Evolutionary conservation across 2,329 filamentous ascomycete genomes (phyloP).

Genomic region (Fusarium sulawesiense): DNA sequence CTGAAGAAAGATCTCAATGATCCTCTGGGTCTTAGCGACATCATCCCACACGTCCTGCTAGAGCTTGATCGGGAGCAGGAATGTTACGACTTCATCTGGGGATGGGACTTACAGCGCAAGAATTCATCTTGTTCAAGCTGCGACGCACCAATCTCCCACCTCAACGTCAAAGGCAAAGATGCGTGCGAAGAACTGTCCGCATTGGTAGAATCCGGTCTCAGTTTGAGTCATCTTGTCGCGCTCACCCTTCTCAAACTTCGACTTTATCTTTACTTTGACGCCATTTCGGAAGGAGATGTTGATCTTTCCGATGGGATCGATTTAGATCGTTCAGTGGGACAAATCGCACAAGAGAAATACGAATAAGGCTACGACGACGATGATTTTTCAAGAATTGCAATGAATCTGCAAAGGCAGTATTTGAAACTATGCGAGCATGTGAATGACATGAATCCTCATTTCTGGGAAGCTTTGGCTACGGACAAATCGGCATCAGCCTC

Average conservation of each 20-base stretch:
- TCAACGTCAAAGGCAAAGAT: background rate
- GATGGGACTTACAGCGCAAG: too few species aligned
- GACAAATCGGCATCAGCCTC: too few species aligned
- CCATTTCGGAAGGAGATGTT: too few species aligned
- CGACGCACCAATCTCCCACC: too few species aligned
- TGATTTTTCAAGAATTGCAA: fast-evolving
- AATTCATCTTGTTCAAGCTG: too few species aligned
- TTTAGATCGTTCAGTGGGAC: too few species aligned
- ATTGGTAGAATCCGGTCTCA: background rate
- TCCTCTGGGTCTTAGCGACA: too few species aligned
- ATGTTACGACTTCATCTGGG: too few species aligned
- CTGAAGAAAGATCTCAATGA: too few species aligned
- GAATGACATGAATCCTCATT: background rate
- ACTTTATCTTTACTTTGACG: background rate
- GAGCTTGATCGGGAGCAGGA: too few species aligned
- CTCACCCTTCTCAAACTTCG: background rate
- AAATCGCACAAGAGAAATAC: background rate
- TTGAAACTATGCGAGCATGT: background rate
- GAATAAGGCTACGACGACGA: fast-evolving
- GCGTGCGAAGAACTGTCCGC: background rate
- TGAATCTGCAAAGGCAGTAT: background rate
- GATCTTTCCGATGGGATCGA: too few species aligned
- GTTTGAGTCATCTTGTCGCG: background rate
- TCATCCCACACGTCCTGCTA: too few species aligned
- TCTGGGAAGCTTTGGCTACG: background rate